phyloP scores from a whole-genome alignment of 257 asterid species.

The Petrea volubilis region DNA sequence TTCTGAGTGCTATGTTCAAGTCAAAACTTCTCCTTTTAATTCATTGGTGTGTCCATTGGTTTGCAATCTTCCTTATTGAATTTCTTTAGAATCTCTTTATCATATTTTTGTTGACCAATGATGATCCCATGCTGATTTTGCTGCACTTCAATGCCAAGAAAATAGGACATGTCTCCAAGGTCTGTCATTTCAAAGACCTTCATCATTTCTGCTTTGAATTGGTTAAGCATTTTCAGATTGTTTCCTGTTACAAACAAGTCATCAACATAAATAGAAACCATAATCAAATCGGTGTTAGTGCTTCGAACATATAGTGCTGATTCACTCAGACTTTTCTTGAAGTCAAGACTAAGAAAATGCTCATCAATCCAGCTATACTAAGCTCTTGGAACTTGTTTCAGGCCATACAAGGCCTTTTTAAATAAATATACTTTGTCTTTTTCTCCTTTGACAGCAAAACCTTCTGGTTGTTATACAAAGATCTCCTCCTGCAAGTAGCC shows the following conservation, averaged over 20 bases:
- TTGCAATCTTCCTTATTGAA: slow-evolving; percentile 13
- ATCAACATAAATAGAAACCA: slow-evolving; percentile 14
- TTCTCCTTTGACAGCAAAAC: not conserved
- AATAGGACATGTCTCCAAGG: not conserved
- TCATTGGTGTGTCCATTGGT: not conserved
- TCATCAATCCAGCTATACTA: slow-evolving; percentile 14
- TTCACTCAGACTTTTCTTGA: not conserved
- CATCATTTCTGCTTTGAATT: slow-evolving; percentile 12
- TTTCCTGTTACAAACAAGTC: slow-evolving; percentile 11
- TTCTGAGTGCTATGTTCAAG: not conserved
- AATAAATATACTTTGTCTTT: slow-evolving; percentile 1
- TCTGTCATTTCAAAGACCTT: slow-evolving; percentile 10
- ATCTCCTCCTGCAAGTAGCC: no score
- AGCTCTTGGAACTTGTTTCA: slow-evolving; percentile 16
- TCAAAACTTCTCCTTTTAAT: not conserved
- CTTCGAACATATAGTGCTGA: slow-evolving; percentile 2
- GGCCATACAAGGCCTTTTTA: slow-evolving; percentile 1
- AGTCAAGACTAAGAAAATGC: not conserved
- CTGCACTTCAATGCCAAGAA: slow-evolving; percentile 2
- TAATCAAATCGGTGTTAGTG: not conserved
- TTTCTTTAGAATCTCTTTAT: not conserved
- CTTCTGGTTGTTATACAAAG: not conserved
- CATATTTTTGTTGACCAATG: slow-evolving; percentile 9
- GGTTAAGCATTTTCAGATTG: not conserved
- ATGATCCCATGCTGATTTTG: not conserved